Evolutionary conservation across 305 asterid species (phyloP), one percentile per base, ranked within the genome.

Genomic region (Fraxinus albicans): DNA sequence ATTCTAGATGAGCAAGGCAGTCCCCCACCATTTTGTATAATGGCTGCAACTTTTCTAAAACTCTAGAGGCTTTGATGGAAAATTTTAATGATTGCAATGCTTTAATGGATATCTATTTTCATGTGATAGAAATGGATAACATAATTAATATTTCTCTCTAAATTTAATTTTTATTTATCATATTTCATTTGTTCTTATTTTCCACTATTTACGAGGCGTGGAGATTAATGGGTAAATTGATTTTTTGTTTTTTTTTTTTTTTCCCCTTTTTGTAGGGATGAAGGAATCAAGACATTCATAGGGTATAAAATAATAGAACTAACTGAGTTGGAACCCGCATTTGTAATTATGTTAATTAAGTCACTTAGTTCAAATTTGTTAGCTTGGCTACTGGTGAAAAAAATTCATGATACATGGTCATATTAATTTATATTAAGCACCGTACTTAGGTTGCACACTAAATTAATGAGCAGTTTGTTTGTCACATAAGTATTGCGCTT

Each of bases 221-320:
- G 85, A 87, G 35, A 33, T 33, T 85, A 87, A 82, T 90, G 90
- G 95, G 92, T 92, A 90, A 87, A 87, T 91, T 3, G 3, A 29
- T 91, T 91, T 89, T 82, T 40, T 82, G 9, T 85, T 89, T 89
- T 25, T 25, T 85, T 89, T 89, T 25, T 25, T 25, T 25, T 25
- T 25, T 25, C 27, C 27, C 27, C 86, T 88, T 80, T 93, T 90
- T 31, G 34, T 78, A 81, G 93, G 93, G 91, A 81, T 86, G 80
- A 87, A 86, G 93, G 95, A 93, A 93, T 91, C 94, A 92, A 89
- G 85, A 98, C 35, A 93, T 93, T 97, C 91, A 89, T 38, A 7
- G 44, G 10, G 87, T 89, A 84, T 84, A 88, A 91, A 91, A 90
- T 90, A 89, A 91, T 89, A 82, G 92, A 94, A 91, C 8, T 4